Base-by-base conservation (phyloP, 306 rosid genomes). In the Sicyos baderoa region DNA sequence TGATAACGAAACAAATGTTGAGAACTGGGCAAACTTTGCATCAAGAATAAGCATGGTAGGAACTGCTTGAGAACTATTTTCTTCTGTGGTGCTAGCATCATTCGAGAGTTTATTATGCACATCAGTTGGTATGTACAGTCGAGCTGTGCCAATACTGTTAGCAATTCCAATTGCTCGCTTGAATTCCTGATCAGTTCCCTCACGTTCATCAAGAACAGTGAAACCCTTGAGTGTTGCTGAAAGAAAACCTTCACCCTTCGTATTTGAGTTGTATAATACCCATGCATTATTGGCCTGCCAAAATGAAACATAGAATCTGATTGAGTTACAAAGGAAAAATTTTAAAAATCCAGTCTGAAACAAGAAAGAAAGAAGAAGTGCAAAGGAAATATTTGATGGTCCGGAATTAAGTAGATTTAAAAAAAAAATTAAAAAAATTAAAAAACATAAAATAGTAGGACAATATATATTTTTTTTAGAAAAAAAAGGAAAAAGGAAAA, bases 41-140 rank as follows among this genome's bases (percentile, higher is more conserved):
- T 93, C 97, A 54, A 93, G 82, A 77, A 93, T 88, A 72, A 93
- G 89, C 99, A 93, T 93, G 0, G 99, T 78, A 54, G 94, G 91
- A 76, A 85, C 82, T 67, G 83, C 84, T 60, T 78, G 76, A 59
- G 72, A 54, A 78, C 11, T 79, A 57, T 61, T 80, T 68, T 73
- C 78, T 53, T 67, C 71, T 56, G 42, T 29, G 13, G 67, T 61
- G 78, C 75, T 83, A 81, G 72, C 76, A 74, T 75, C 79, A 64
- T 55, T 64, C 21, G 56, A 66, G 18, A 72, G 81, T 78, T 75
- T 78, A 54, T 81, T 80, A 58, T 80, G 80, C 76, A 76, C 52
- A 76, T 63, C 44, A 32, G 80, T 71, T 50, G 37, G 74, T 74
- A 80, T 55, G 75, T 65, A 68, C 42, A 72, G 57, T 44, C 79